Evolutionary conservation across 768 basidiomycete genomes (phyloP), one percentile per base, ranked within the genome.

Genomic region (Kwoniella europaea): DNA sequence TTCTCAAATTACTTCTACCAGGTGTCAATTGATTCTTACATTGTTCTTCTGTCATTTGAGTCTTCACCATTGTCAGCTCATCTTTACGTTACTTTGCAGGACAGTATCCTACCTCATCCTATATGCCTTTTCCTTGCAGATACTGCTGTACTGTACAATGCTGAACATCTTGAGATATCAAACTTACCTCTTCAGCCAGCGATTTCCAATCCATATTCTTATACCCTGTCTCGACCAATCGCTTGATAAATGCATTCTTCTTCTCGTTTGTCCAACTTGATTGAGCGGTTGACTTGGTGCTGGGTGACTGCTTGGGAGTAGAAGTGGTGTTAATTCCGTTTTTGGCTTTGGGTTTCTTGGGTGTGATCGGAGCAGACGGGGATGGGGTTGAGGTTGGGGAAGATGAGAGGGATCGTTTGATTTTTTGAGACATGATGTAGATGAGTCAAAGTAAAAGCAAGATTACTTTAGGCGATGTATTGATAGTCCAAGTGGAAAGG

Each of bases 11-110:
- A n/a, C n/a, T 46, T 42, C 72, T 55, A 7, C 72, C 72, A 50
- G 72, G 69, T 20, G 46, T 70, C 3, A 74, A 15, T 54, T 74
- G 72, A 53, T 74, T 67, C 63, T 67, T 74, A 41, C 72, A 74
- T 55, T 69, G 64, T 18, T 58, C 43, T 44, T 58, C 46, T 24
- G 65, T 67, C 65, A 67, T 70, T 15, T 69, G 65, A 9, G 69
- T 74, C 72, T 74, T 29, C 18, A 35, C 41, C 2, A 57, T 18
- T 41, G 27, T 44, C 20, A 68, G 67, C 67, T 55, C 18, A 18
- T n/a, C 52, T 15, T 2, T 10, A 18, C 35, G 4, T 35, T 35
- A 35, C 35, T 35, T 35, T 35, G 24, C 24, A 24, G 24, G 24
- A 6, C 7, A 35, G 7, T 35, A 35, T 35, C 35, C 3, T 35